These are phyloP conservation scores for Begonia fuchsioides DNA, from an alignment of 306 rosid genomes.

Conservation along the genomic window DNA sequence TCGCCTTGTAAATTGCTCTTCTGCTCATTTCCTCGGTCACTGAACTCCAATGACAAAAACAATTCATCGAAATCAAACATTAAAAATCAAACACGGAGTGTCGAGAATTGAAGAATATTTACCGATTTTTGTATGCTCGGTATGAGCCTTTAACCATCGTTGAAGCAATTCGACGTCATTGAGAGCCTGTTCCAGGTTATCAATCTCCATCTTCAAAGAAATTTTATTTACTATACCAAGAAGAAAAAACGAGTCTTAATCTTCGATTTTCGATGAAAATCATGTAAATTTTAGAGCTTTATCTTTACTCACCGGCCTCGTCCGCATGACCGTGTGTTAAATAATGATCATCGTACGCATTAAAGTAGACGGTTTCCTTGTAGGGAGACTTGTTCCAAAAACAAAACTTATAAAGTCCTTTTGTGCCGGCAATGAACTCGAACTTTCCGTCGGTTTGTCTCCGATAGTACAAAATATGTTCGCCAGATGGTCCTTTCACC, in stretches of 20 bases:
- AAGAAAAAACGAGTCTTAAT: background rate
- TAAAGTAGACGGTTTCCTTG: slow-evolving; percentile 70
- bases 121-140: slow-evolving; percentile 89
- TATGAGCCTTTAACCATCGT: too few relatives aligned
- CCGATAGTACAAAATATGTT: slow-evolving; percentile 45
- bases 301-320: slow-evolving; percentile 54
- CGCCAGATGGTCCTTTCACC: slow-evolving; percentile 83
- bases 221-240: slow-evolving; percentile 59
- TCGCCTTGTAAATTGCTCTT: slow-evolving; percentile 66
- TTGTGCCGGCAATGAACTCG: slow-evolving; percentile 32
- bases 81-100: too few relatives aligned
- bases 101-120: background rate
- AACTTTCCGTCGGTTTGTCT: slow-evolving; percentile 49
- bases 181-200: slow-evolving; percentile 86
- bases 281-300: background rate
- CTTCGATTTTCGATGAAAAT: background rate
- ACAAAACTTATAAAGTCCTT: slow-evolving; percentile 57
- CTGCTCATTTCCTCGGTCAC: slow-evolving; percentile 81
- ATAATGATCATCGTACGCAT: slow-evolving; percentile 64
- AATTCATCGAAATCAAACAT: background rate
- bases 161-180: slow-evolving; percentile 75
- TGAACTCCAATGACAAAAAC: slow-evolving; percentile 16
- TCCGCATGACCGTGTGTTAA: slow-evolving; percentile 23
- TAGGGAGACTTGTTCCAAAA: slow-evolving; percentile 69
- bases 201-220: slow-evolving; percentile 71